Evolutionary conservation across 148 eudicot genomes (phyloP).

Genomic region (Chenopodium berlandieri): DNA sequence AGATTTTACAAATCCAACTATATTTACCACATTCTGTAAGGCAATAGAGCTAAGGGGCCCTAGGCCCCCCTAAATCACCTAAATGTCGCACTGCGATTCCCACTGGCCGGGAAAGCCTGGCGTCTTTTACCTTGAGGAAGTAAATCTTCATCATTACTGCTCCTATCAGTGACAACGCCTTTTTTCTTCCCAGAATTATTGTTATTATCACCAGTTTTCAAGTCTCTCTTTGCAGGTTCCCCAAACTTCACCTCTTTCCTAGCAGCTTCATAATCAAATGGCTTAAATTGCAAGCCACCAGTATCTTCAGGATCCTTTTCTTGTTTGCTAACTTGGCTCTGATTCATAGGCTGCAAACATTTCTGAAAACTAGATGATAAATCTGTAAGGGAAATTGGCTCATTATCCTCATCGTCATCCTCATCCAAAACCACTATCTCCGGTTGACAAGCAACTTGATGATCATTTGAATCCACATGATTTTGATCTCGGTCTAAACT

Average conservation of each 20-base stretch:
- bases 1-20: conserved; percentile 1
- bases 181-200: conserved; percentile 32
- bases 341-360: conserved; percentile 48
- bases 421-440: conserved; percentile 30
- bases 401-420: conserved; percentile 38
- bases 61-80: conserved; percentile 15
- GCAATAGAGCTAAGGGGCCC: conserved; percentile 6
- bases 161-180: conserved; percentile 22
- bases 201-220: conserved; percentile 20
- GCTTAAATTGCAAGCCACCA: conserved; percentile 40
- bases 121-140: conserved; percentile 77
- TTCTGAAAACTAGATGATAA: conserved; percentile 75
- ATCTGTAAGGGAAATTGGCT: conserved; percentile 63
- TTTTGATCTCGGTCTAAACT: conserved; percentile 20
- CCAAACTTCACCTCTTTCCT: conserved; percentile 56
- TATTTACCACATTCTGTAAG: conserved; percentile 7
- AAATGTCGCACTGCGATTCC: conserved; percentile 88
- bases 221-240: conserved; percentile 17
- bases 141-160: conserved; percentile 36
- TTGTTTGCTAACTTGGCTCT: conserved; percentile 28
- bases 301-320: conserved; percentile 23
- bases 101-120: conserved; percentile 89
- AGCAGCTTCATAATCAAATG: conserved; percentile 78
- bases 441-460: conserved; percentile 15
- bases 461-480: not conserved